phyloP scores from a whole-genome alignment of 345 rosid species.

The Sisymbrium altissimum region DNA sequence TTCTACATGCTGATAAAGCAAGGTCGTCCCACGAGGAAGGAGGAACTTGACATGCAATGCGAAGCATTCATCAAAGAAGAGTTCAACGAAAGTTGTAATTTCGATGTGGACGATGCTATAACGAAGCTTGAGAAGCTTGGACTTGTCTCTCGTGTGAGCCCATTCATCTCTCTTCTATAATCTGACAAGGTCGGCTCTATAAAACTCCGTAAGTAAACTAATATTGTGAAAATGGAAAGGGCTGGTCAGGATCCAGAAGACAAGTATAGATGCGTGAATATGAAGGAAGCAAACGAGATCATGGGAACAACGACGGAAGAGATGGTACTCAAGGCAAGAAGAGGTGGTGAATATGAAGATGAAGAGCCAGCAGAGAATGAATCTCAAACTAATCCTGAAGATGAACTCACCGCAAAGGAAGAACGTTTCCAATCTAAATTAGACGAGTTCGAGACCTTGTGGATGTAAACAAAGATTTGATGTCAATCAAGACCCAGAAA shows the following conservation, averaged over 20 bases:
- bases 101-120: slow-evolving; percentile 77
- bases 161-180: not conserved
- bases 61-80: slow-evolving; percentile 55
- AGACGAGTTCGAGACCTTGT: slow-evolving; percentile 15
- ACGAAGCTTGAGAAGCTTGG: slow-evolving; percentile 64
- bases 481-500: not conserved
- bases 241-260: slow-evolving; percentile 50
- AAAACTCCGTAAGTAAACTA: not conserved
- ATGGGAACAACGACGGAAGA: slow-evolving; percentile 83
- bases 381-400: slow-evolving; percentile 11
- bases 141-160: slow-evolving; percentile 50
- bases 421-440: not conserved
- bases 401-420: slow-evolving; percentile 26
- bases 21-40: slow-evolving; percentile 44
- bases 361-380: slow-evolving; percentile 5
- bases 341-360: slow-evolving; percentile 25
- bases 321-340: slow-evolving; percentile 58
- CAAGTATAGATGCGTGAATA: slow-evolving; percentile 39
- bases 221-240: slow-evolving; percentile 12
- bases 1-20: slow-evolving; percentile 65
- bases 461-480: slow-evolving; percentile 17
- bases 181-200: not conserved
- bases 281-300: slow-evolving; percentile 61
- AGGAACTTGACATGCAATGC: slow-evolving; percentile 59
- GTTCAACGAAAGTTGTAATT: slow-evolving; percentile 59